These are phyloP conservation scores for Ustilago shanxiensis DNA, from an alignment of 1,284 basidiomycete species.

Conservation along the genomic window DNA sequence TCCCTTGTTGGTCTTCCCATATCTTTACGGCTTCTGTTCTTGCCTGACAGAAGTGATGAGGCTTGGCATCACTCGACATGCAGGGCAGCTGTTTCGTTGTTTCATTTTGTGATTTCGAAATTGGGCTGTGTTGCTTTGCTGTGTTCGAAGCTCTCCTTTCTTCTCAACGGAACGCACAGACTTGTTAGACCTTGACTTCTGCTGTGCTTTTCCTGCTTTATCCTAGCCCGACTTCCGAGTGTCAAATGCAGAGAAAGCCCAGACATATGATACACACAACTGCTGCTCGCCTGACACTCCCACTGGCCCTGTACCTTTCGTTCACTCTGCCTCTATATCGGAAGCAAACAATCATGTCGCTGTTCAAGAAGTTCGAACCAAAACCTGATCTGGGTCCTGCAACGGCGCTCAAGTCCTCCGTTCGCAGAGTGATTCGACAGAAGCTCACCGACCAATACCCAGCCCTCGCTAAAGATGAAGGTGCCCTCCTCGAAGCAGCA, in stretches of 20 bases:
- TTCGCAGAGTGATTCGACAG: constrained; percentile 88
- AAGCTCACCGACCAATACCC: constrained; percentile 87
- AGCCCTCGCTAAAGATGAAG: constrained; percentile 72
- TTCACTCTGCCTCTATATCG: background rate
- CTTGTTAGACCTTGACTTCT: constrained; percentile 20
- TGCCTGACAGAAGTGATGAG: too few species aligned
- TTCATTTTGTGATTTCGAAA: background rate
- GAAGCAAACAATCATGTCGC: constrained; percentile 57
- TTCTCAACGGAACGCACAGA: constrained; percentile 19
- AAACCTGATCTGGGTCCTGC: constrained; percentile 90
- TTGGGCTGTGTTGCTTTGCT: constrained; percentile 11
- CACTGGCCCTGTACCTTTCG: background rate
- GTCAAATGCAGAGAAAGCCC: constrained; percentile 13
- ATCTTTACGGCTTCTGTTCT: background rate
- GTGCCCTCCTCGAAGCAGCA: constrained; percentile 81
- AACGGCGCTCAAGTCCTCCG: constrained; percentile 93
- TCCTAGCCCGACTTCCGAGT: constrained; percentile 33
- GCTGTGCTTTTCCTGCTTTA: too few species aligned
- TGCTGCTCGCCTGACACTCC: background rate
- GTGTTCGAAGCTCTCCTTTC: too few species aligned
- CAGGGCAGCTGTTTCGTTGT: background rate
- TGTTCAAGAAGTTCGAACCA: constrained; percentile 72
- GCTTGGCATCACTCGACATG: background rate
- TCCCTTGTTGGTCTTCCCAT: background rate
- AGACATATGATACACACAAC: background rate